Evolutionary conservation across 192 early-diverging fungal genomes (phyloP).

Genomic region (Pilaira anomala): DNA sequence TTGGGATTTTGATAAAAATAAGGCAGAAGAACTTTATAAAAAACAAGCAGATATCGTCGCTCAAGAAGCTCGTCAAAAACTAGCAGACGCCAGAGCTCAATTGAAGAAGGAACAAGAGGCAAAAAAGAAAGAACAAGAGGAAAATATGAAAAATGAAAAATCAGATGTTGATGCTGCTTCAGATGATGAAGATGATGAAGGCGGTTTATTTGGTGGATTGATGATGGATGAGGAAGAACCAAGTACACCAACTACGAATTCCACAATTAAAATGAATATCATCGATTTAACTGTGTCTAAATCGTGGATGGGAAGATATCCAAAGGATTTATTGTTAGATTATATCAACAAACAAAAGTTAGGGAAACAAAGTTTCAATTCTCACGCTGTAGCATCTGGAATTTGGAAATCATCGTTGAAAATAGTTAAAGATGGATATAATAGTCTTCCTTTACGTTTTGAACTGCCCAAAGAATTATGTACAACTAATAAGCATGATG

Average conservation of each 20-base stretch:
- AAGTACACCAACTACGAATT: neutral
- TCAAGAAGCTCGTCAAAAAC: slow-evolving; percentile 25
- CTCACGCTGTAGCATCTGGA: neutral
- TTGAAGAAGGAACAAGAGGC: slow-evolving; percentile 4
- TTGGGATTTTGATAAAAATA: slow-evolving; percentile 38
- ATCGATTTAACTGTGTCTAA: slow-evolving; percentile 11
- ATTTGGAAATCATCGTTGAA: slow-evolving; percentile 7
- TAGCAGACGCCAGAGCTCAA: slow-evolving; percentile 18
- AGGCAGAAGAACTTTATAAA: slow-evolving; percentile 26
- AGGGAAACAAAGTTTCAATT: neutral
- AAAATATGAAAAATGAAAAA: neutral
- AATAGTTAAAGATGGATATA: neutral
- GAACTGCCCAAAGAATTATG: neutral
- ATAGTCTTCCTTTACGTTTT: neutral
- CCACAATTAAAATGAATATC: neutral
- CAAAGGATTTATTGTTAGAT: slow-evolving; percentile 19
- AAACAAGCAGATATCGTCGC: slow-evolving; percentile 11
- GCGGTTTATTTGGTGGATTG: slow-evolving; percentile 26
- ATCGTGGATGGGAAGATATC: slow-evolving; percentile 17
- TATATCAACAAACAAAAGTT: slow-evolving; percentile 14
- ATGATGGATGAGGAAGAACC: slow-evolving; percentile 12
- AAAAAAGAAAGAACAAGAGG: neutral
- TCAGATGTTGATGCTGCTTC: slow-evolving; percentile 11
- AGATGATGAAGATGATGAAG: slow-evolving; percentile 35
- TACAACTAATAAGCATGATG: slow-evolving; percentile 10